Conservation (phyloP, 2,329 filamentous ascomycete genomes). For the Claviceps maximensis region DNA sequence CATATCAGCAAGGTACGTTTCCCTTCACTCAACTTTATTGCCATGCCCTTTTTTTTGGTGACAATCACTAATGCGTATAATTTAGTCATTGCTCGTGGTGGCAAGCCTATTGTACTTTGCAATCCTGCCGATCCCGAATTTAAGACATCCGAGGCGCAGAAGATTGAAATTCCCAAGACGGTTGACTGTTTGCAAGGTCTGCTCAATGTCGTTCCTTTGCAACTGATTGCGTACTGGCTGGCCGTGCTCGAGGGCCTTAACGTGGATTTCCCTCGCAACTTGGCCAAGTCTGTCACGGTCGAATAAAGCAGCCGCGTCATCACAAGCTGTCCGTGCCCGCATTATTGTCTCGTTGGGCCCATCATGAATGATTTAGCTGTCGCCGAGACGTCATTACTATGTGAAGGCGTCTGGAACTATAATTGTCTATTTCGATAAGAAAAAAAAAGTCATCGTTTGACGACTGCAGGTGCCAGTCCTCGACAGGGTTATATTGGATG, state of each 20-base stretch:
- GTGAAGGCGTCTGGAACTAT: not conserved
- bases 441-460: not conserved
- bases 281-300: slow-evolving; percentile 98
- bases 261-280: slow-evolving; percentile 95
- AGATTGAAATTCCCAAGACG: slow-evolving; percentile 93
- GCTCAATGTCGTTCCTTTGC: slow-evolving; percentile 92
- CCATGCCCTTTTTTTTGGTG: not conserved
- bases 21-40: not conserved
- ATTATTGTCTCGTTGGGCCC: slow-evolving; percentile 5
- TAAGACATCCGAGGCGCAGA: slow-evolving; percentile 74
- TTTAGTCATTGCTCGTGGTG: slow-evolving; percentile 81
- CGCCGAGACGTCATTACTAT: not conserved
- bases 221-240: slow-evolving; percentile 98
- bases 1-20: slow-evolving; percentile 81
- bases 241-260: slow-evolving; percentile 92
- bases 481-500: slow-evolving; percentile 4
- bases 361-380: slow-evolving; percentile 2
- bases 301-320: slow-evolving; percentile 50
- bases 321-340: not conserved
- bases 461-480: not conserved
- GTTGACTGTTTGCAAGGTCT: slow-evolving; percentile 93
- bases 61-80: not conserved
- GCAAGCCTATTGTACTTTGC: slow-evolving; percentile 98
- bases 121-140: slow-evolving; percentile 85
- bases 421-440: not conserved